These are phyloP conservation scores for Boletellus sp. DNA, from an alignment of 768 basidiomycete species.

Conservation along the genomic window DNA sequence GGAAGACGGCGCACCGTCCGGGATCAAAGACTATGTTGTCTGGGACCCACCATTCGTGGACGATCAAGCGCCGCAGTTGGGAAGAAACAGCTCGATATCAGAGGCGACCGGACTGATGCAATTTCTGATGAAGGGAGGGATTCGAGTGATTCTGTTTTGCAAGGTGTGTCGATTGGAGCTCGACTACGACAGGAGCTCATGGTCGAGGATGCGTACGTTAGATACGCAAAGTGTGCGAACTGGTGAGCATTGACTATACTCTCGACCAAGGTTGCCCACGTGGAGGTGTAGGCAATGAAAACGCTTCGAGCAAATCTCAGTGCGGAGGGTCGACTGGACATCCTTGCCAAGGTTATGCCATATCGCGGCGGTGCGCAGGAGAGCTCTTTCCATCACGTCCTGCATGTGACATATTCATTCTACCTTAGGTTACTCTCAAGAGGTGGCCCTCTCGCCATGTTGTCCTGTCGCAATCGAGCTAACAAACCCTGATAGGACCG, in stretches of 20 bases:
- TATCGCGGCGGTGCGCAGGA: constrained; percentile 70
- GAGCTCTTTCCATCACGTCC: not conserved
- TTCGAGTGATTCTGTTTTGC: constrained; percentile 86
- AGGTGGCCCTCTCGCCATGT: constrained; percentile 37
- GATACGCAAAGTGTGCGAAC: constrained; percentile 79
- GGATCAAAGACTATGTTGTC: constrained; percentile 72
- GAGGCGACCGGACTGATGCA: constrained; percentile 74
- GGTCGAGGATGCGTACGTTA: constrained; percentile 22
- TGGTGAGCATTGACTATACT: constrained; percentile 44
- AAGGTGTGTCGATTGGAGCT: constrained; percentile 43
- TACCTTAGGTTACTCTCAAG: constrained; percentile 62
- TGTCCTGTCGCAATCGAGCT: not conserved
- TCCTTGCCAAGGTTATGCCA: constrained; percentile 70
- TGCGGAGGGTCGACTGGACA: constrained; percentile 70
- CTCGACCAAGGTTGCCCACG: not conserved
- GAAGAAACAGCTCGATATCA: constrained; percentile 53
- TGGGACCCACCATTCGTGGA: constrained; percentile 71
- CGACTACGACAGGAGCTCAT: not conserved
- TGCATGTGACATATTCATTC: not conserved
- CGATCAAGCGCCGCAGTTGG: constrained; percentile 47
- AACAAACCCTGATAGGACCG: constrained; percentile 52
- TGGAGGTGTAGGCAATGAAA: constrained; percentile 67
- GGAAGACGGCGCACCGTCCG: constrained; percentile 80
- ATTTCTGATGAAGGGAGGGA: constrained; percentile 76
- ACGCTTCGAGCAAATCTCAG: constrained; percentile 66